Conservation (phyloP, 208 protist genomes). For the Strigomonas culicis region DNA sequence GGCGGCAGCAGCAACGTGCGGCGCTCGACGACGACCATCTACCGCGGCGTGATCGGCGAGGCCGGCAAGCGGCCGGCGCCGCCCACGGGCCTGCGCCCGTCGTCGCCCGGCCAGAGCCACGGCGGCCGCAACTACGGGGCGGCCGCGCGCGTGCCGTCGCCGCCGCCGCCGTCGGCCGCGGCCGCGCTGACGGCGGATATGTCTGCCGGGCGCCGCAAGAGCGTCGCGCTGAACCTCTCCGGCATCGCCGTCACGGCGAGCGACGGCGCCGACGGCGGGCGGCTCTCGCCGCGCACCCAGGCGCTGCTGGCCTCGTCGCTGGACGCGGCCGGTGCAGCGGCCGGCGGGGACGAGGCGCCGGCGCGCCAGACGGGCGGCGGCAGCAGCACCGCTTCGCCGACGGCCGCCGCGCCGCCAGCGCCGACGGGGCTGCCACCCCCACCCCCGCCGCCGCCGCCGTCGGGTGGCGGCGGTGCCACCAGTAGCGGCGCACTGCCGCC, state of each 20-base stretch:
- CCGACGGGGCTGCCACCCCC: neutral
- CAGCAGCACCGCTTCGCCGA: neutral
- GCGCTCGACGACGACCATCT: too few relatives aligned
- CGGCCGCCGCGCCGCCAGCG: neutral
- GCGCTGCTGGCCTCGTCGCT: conserved; percentile 3
- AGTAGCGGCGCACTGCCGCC: conserved; percentile 8
- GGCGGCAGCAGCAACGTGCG: neutral
- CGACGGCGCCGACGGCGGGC: neutral
- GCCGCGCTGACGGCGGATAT: neutral
- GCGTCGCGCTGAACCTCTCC: conserved; percentile 9
- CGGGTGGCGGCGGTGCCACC: neutral
- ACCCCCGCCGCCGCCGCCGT: conserved; percentile 2
- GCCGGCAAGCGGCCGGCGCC: neutral
- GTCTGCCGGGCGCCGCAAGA: conserved; percentile 6
- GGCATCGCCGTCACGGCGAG: neutral
- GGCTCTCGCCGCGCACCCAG: conserved; percentile 12
- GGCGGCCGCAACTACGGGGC: too few relatives aligned
- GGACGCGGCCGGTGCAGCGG: conserved; percentile 1
- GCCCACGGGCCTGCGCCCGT: neutral
- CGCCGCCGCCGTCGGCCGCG: too few relatives aligned
- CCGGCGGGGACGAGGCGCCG: neutral
- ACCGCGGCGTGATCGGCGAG: neutral
- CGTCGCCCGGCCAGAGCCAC: too few relatives aligned
- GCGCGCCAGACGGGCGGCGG: neutral
- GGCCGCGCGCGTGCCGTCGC: too few relatives aligned